Conservation (phyloP, 2,329 filamentous ascomycete genomes). For the Lachnellula occidentalis region DNA sequence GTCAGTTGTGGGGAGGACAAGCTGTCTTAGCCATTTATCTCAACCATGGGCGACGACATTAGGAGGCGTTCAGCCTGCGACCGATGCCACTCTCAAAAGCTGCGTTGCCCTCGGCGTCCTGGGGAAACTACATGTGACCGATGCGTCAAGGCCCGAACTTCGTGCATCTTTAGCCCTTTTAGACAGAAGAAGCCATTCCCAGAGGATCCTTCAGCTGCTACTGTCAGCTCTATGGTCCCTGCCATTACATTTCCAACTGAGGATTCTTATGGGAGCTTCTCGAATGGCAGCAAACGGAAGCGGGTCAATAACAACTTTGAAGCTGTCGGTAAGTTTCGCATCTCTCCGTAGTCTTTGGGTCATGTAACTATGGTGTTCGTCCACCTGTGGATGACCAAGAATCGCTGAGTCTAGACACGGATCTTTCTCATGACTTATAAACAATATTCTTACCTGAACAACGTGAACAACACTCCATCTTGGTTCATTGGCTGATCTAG, state of each 20-base stretch:
- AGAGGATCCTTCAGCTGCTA: not conserved
- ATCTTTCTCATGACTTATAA: not conserved
- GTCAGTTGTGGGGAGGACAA: too few species aligned
- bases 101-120: slow-evolving; percentile 39
- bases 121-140: slow-evolving; percentile 35
- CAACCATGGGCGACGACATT: slow-evolving; percentile 18
- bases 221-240: not conserved
- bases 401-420: not conserved
- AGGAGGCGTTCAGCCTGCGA: slow-evolving; percentile 33
- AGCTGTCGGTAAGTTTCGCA: not conserved
- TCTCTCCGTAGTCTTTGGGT: not conserved
- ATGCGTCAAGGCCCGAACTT: slow-evolving; percentile 37
- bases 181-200: slow-evolving; percentile 19
- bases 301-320: not conserved
- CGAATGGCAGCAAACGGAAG: not conserved
- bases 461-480: not conserved
- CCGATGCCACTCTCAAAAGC: slow-evolving; percentile 43
- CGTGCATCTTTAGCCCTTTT: slow-evolving; percentile 41
- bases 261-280: too few species aligned
- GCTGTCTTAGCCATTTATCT: too few species aligned
- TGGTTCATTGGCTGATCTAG: not conserved
- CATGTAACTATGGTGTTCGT: not conserved
- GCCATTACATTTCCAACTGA: not conserved
- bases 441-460: not conserved
- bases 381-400: not conserved